A percentile compares a stretch with the other conserved stretches of the same genome.
phyloP scores from a whole-genome alignment of 1,284 basidiomycete genomes.

The Marasmius fiardii region DNA sequence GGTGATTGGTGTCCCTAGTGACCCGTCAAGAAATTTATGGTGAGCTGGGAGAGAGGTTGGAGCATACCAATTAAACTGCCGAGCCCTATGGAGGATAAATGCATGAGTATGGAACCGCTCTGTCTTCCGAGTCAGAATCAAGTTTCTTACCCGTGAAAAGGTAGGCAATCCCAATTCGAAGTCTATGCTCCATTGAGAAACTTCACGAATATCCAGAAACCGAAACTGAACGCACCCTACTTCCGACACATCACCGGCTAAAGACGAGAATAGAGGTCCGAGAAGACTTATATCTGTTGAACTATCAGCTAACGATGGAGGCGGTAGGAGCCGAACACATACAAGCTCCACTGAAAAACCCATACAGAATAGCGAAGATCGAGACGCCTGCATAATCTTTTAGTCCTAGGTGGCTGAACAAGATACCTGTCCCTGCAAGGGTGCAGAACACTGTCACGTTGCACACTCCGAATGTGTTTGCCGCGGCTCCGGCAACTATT shows the following conservation, averaged over 20 bases:
- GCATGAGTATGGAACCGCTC: no score
- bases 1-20: conserved; percentile 10
- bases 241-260: conserved; percentile 13
- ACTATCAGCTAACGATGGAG: no score
- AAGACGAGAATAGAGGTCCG: no score
- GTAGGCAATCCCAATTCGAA: background rate
- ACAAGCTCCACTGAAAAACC: conserved; percentile 26
- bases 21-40: background rate
- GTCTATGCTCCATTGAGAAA: background rate
- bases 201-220: no score
- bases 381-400: conserved; percentile 19
- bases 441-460: conserved; percentile 22
- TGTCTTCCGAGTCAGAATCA: background rate
- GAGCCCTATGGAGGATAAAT: background rate
- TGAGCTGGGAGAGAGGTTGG: background rate
- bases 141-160: background rate
- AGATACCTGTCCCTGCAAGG: conserved; percentile 20
- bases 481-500: conserved; percentile 25
- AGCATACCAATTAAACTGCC: conserved; percentile 8
- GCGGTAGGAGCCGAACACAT: background rate
- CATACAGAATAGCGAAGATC: conserved; percentile 26
- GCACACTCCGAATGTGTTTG: conserved; percentile 20
- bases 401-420: conserved; percentile 28
- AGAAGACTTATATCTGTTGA: no score
- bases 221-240: conserved; percentile 19